Conservation (phyloP, 164 flowering plant species). For the Cinnamomum micranthum region DNA sequence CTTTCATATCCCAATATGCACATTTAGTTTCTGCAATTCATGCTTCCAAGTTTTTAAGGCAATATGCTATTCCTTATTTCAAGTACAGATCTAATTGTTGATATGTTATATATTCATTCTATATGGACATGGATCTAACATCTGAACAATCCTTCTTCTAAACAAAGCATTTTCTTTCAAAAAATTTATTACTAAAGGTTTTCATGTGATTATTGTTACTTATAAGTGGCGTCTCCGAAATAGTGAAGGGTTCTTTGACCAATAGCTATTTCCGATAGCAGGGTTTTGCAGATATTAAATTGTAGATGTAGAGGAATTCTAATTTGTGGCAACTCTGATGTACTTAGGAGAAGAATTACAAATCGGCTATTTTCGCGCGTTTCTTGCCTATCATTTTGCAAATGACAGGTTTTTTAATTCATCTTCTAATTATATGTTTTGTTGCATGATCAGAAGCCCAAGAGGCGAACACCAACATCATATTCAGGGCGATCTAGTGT, state of each 20-base stretch:
- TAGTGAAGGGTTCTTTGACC: neutral
- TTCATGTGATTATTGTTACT: neutral
- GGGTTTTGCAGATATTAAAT: neutral
- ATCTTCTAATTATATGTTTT: neutral
- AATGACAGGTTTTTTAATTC: neutral
- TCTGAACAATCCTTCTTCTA: too few species aligned
- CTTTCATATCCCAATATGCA: neutral
- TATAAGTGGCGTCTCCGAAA: neutral
- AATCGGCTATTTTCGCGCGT: too few species aligned
- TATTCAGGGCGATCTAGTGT: slow-evolving; percentile 86
- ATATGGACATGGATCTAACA: too few species aligned
- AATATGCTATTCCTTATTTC: too few species aligned
- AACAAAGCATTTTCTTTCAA: neutral
- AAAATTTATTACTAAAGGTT: too few species aligned
- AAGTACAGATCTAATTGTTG: too few species aligned
- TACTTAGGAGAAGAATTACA: neutral
- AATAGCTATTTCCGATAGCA: neutral
- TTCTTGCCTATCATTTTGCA: neutral
- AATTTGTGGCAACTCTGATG: neutral
- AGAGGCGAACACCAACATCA: slow-evolving; percentile 73
- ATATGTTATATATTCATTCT: too few species aligned
- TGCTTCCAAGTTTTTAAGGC: too few species aligned
- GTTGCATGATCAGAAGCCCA: slow-evolving; percentile 66
- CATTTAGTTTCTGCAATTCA: neutral
- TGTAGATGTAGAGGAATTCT: neutral